Evolutionary conservation across 169 alveolate species (phyloP).

Genomic region (Plasmodium gallinaceum): DNA sequence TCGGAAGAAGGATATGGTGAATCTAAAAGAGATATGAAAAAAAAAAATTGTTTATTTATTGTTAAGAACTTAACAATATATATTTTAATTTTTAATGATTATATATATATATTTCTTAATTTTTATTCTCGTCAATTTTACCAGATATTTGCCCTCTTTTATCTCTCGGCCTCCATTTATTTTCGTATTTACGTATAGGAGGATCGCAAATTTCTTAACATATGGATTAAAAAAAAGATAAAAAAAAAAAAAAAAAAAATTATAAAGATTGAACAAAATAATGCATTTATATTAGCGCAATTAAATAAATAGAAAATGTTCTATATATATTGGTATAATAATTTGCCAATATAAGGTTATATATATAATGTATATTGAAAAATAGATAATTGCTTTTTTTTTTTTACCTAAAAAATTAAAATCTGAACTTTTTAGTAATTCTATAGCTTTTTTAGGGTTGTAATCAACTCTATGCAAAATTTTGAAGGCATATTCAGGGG

Average conservation of each 20-base stretch:
- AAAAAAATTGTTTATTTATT: not conserved
- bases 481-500: conserved; percentile 91
- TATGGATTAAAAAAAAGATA: not conserved
- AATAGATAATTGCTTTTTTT: not conserved
- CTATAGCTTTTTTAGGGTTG: conserved; percentile 89
- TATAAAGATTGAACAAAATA: not conserved
- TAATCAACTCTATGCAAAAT: conserved; percentile 89
- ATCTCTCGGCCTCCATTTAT: conserved; percentile 91
- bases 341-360: not conserved
- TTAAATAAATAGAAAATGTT: not conserved
- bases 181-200: conserved; percentile 88
- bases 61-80: not conserved
- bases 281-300: not conserved
- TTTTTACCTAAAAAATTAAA: conserved; percentile 84
- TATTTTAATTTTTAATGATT: no score
- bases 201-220: conserved; percentile 88
- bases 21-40: not conserved
- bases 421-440: conserved; percentile 87
- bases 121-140: not conserved
- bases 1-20: conserved; percentile 74
- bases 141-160: conserved; percentile 87
- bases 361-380: not conserved
- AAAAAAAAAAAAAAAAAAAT: not conserved
- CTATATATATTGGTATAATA: not conserved
- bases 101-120: not conserved